Evolutionary conservation across 208 protist species (phyloP).

Genomic region (Leishmania major): DNA sequence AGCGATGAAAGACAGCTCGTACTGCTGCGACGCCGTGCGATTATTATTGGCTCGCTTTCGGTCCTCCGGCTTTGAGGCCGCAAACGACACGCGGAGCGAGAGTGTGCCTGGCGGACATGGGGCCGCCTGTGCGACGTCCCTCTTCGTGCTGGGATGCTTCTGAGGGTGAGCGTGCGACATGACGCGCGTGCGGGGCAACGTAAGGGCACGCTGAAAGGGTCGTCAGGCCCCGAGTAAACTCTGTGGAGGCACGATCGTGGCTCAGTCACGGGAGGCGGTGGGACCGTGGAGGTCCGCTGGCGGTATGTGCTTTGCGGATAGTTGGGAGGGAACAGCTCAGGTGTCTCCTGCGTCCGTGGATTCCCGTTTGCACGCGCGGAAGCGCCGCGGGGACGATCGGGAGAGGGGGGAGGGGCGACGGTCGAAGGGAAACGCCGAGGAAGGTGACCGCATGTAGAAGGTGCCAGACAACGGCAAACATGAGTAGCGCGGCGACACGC

Average conservation of each 20-base stretch:
- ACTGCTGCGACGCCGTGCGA: slow-evolving; percentile 15
- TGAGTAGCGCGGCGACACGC: neutral
- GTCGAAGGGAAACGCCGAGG: neutral
- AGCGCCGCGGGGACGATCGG: neutral
- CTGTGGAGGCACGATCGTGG: neutral
- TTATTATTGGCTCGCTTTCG: neutral
- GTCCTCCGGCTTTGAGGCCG: neutral
- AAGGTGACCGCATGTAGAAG: neutral
- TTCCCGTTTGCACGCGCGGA: neutral
- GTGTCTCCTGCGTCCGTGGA: neutral
- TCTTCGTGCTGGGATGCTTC: too few relatives aligned
- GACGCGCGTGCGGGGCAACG: neutral
- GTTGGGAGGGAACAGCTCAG: neutral
- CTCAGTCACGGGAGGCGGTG: neutral
- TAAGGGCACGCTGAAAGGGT: neutral
- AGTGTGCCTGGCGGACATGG: neutral
- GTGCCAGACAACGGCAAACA: neutral
- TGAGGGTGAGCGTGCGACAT: neutral
- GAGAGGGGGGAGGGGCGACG: neutral
- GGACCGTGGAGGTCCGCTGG: neutral
- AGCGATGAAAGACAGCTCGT: slow-evolving; percentile 1
- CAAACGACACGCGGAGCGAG: slow-evolving; percentile 16
- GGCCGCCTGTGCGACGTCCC: neutral
- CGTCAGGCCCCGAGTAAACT: neutral
- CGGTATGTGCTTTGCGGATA: neutral